Percentiles rank a stretch among this genome's conserved stretches.
phyloP scores from a whole-genome alignment of 225 moss, liverwort and hornwort species.

The Antitrichia curtipendula region DNA sequence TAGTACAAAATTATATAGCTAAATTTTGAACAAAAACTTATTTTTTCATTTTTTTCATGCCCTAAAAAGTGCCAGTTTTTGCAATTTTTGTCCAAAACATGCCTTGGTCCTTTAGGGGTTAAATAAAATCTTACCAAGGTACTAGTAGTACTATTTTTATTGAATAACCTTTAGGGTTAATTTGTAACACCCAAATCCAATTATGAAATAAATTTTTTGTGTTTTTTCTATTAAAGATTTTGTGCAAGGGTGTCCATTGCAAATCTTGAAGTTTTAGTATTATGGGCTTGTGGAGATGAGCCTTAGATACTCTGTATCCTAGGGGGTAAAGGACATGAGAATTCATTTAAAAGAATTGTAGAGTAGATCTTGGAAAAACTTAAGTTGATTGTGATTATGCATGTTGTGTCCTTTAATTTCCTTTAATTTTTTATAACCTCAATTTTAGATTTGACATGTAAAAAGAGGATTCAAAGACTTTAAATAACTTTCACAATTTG shows the following conservation, averaged over 20 bases:
- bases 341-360: no score
- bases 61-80: no score
- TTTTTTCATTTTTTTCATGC: no score
- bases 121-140: background rate
- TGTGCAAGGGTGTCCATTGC: background rate
- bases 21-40: no score
- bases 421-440: background rate
- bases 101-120: no score
- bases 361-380: rapidly evolving
- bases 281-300: rapidly evolving
- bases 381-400: no score
- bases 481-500: background rate
- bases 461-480: background rate
- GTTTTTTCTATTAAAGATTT: background rate
- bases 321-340: rapidly evolving
- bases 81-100: no score
- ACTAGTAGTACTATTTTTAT: background rate
- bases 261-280: background rate
- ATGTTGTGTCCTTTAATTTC: rapidly evolving
- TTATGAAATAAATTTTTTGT: background rate
- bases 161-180: no score
- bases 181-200: rapidly evolving
- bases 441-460: background rate
- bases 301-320: rapidly evolving
- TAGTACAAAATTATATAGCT: no score